Evolutionary conservation across 208 protist genomes (phyloP), one percentile per base, ranked within the genome.

Genomic region (Balamuthia mandrillaris): DNA sequence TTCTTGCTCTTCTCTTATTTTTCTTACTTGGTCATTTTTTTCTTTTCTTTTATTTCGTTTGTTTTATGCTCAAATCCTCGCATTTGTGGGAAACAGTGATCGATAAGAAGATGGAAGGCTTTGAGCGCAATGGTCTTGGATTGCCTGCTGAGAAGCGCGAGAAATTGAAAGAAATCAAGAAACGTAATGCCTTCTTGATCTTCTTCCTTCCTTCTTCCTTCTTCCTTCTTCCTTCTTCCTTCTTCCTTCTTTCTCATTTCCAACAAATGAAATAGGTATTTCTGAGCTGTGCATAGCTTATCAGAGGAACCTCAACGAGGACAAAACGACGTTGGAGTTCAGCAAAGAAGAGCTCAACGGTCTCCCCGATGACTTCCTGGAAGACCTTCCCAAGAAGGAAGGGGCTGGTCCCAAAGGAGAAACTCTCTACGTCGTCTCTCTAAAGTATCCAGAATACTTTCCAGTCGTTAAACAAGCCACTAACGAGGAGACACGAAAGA

Each of bases 291-390:
- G 47, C 47, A 18, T 54, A 18, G 18, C 47, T 44, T 86, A 86
- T 41, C 33, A 31, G 24, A 42, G 88, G 45, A 92, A 94, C 29
- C 9, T 93, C 9, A 84, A 70, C 12, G 91, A 93, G 45, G 84
- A 91, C 24, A 90, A 90, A n/a, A 89, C 87, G 1, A 93, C 41
- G 33, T 14, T 88, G 1, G 3, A 16, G 0, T 94, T 94, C 77
- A 85, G 33, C 27, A 60, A 35, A 12, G 85, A 70, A 0, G 61
- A 91, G 41, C 61, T 91, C 0, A 31, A 63, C 3, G 89, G 89
- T 42, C 45, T 90, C 9, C 81, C 86, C 16, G 82, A 81, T 21
- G 89, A 90, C 21, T 24, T 21, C n/a, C 42, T 21, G 4, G 70
- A 66, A 1, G 65, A 41, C 35, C 21, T 14, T 14, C 51, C 74